Conservation (phyloP, 495 filamentous ascomycete species). For the Aspergillus hancockii region DNA sequence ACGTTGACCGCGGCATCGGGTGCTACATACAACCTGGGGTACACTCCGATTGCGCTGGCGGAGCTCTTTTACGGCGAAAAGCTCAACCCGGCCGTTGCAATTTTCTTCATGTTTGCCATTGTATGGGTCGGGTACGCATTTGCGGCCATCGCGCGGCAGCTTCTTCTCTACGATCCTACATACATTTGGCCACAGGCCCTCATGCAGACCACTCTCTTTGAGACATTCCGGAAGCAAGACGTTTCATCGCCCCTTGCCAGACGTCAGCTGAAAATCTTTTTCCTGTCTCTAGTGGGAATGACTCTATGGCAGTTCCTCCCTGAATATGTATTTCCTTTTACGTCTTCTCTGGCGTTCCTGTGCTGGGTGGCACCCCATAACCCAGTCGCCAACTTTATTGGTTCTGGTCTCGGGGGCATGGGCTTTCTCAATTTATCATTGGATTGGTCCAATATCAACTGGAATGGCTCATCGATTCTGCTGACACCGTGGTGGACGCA, state of each 20-base stretch:
- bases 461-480: conserved; percentile 50
- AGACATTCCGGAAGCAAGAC: conserved; percentile 55
- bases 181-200: conserved; percentile 53
- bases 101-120: conserved; percentile 61
- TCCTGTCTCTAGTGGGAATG: conserved; percentile 48
- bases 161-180: conserved; percentile 55
- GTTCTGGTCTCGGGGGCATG: conserved; percentile 58
- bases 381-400: conserved; percentile 57
- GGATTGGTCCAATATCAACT: conserved; percentile 60
- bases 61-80: conserved; percentile 54
- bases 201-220: conserved; percentile 57
- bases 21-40: conserved; percentile 52
- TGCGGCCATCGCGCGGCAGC: conserved; percentile 53
- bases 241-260: conserved; percentile 46
- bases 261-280: conserved; percentile 58
- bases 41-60: conserved; percentile 50
- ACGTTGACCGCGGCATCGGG: conserved; percentile 56
- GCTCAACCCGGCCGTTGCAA: conserved; percentile 50
- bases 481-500: conserved; percentile 58
- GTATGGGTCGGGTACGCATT: conserved; percentile 57
- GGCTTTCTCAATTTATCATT: conserved; percentile 57
- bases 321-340: conserved; percentile 57
- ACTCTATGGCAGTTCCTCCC: conserved; percentile 61
- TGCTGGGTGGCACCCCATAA: conserved; percentile 62
- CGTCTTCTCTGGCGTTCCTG: conserved; percentile 59